Percentiles rank a stretch among this genome's conserved stretches.
Conservation (phyloP, 805 yeast genomes). For the Lipomyces oligophaga region DNA sequence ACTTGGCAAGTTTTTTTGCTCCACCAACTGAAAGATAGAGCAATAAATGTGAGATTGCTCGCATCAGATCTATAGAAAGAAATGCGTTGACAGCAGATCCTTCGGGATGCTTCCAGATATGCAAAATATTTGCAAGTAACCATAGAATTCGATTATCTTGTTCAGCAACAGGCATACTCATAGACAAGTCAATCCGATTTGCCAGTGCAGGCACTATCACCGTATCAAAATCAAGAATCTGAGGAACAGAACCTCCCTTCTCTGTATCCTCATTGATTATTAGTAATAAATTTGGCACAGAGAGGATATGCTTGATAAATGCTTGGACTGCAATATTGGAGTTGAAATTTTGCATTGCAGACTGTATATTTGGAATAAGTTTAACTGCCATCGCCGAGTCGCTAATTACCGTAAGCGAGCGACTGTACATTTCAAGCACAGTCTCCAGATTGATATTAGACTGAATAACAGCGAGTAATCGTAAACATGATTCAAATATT, state of each 20-base stretch:
- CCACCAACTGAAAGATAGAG: slow-evolving; percentile 3
- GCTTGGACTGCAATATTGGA: background rate
- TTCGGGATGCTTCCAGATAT: slow-evolving; percentile 8
- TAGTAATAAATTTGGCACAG: slow-evolving; percentile 16
- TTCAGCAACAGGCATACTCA: background rate
- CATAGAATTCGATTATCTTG: slow-evolving; percentile 6
- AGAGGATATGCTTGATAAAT: slow-evolving; percentile 7
- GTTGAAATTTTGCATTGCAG: background rate
- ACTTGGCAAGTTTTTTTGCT: slow-evolving; percentile 9
- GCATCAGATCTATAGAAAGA: slow-evolving; percentile 7
- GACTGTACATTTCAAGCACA: slow-evolving; percentile 15
- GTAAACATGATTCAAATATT: slow-evolving; percentile 7
- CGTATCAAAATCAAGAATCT: slow-evolving; percentile 6
- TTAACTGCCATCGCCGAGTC: background rate
- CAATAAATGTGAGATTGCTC: slow-evolving; percentile 13
- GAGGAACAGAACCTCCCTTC: background rate
- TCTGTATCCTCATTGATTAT: background rate
- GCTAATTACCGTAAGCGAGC: slow-evolving; percentile 1
- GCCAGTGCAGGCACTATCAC: slow-evolving; percentile 7
- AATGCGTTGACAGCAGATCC: background rate
- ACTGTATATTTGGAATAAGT: slow-evolving; percentile 10
- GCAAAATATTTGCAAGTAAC: slow-evolving; percentile 17
- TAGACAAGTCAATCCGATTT: too few species aligned
- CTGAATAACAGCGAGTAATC: slow-evolving; percentile 11
- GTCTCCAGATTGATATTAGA: slow-evolving; percentile 6